phyloP scores from a whole-genome alignment of 139 green algal genomes.

The Mychonastes homosphaera region DNA sequence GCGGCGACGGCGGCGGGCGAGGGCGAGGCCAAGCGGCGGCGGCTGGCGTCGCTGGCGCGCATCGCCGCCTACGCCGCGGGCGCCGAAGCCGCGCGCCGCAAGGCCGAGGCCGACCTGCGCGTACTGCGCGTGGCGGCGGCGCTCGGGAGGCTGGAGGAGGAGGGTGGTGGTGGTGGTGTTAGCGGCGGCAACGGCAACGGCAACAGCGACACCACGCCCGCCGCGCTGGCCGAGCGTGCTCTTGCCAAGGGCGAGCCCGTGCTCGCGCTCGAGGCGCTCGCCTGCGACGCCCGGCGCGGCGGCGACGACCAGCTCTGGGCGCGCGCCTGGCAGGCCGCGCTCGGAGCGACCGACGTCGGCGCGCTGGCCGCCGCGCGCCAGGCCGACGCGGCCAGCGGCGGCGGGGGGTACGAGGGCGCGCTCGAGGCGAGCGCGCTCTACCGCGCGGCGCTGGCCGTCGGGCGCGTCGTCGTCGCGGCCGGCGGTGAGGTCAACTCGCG shows the following conservation, averaged over 20 bases:
- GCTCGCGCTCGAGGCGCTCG: background rate
- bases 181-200: background rate
- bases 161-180: too few species aligned
- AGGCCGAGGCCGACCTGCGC: background rate
- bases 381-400: too few species aligned
- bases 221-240: background rate
- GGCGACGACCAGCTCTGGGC: conserved; percentile 10
- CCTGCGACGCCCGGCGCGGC: background rate
- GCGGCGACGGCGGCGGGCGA: conserved; percentile 1
- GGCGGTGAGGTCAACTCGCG: too few species aligned
- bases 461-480: too few species aligned
- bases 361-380: conserved; percentile 2
- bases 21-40: background rate
- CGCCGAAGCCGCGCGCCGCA: background rate
- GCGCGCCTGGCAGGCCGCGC: conserved; percentile 9
- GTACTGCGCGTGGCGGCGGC: conserved; percentile 1
- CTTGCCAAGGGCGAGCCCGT: background rate
- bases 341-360: conserved; percentile 1
- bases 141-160: conserved; percentile 3
- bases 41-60: conserved; percentile 7
- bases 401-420: too few species aligned
- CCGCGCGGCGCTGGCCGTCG: too few species aligned
- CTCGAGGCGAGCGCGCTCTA: too few species aligned
- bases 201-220: background rate
- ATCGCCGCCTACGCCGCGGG: conserved; percentile 11